Evolutionary conservation across 2,329 filamentous ascomycete genomes (phyloP).

Genomic region (Colletotrichum costaricense): DNA sequence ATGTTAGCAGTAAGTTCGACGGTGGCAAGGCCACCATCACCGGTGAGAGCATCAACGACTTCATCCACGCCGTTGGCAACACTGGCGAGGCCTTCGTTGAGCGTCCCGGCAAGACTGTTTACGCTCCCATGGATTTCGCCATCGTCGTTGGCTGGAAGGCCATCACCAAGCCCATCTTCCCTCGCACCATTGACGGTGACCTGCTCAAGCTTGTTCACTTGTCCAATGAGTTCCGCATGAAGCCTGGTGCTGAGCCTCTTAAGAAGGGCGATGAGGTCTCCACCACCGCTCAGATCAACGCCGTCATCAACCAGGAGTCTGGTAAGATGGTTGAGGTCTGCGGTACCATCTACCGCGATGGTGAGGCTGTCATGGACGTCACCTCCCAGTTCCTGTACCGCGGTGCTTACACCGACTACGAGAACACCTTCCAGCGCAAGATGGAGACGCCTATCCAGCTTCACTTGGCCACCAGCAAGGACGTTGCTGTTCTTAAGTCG

Average conservation of each 20-base stretch:
- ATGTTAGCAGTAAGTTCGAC: slow-evolving; percentile 89
- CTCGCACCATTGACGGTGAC: slow-evolving; percentile 94
- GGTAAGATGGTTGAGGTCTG: slow-evolving; percentile 99
- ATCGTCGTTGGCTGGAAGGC: slow-evolving; percentile 99
- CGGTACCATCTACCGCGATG: slow-evolving; percentile 89
- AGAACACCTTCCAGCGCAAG: slow-evolving; percentile 99
- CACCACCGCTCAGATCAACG: slow-evolving; percentile 95
- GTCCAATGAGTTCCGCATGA: slow-evolving; percentile 98
- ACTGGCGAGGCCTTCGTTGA: slow-evolving; percentile 98
- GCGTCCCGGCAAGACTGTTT: slow-evolving; percentile 91
- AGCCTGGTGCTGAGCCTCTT: slow-evolving; percentile 91
- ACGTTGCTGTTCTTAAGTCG: slow-evolving; percentile 91
- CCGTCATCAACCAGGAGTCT: slow-evolving; percentile 96
- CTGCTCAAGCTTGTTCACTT: slow-evolving; percentile 95
- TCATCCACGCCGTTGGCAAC: slow-evolving; percentile 98
- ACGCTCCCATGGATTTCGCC: slow-evolving; percentile 98
- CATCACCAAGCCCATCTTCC: slow-evolving; percentile 99
- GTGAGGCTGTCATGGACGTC: slow-evolving; percentile 93
- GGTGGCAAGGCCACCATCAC: slow-evolving; percentile 90
- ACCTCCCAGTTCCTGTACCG: slow-evolving; percentile 98
- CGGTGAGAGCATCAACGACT: slow-evolving; percentile 94
- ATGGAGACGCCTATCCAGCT: slow-evolving; percentile 95
- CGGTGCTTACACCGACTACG: slow-evolving; percentile 89
- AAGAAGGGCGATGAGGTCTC: slow-evolving; percentile 95
- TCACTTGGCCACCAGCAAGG: slow-evolving; percentile 86